A percentile compares a stretch with the other conserved stretches of the same genome.
phyloP scores from a whole-genome alignment of 1,284 basidiomycete genomes.

The Ustilago cynodontis region DNA sequence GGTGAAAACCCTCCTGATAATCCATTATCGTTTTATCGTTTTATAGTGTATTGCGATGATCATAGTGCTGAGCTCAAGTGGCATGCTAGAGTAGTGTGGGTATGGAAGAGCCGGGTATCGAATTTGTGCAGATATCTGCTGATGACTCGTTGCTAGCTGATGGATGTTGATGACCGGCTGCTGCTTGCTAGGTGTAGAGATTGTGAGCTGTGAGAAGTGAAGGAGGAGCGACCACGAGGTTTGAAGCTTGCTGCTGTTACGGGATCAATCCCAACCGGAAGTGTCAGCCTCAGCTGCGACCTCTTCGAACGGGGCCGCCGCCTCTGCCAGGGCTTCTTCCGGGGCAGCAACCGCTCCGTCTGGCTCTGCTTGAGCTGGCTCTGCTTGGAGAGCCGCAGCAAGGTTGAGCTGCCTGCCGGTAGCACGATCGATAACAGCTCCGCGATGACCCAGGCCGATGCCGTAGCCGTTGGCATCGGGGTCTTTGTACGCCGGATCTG shows the following conservation, averaged over 20 bases:
- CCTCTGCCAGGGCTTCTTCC: conserved; percentile 12
- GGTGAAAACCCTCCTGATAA: too few species aligned
- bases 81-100: too few species aligned
- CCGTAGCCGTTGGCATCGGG: conserved; percentile 34
- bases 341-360: neutral
- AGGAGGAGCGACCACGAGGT: neutral
- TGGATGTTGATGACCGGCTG: too few species aligned
- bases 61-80: too few species aligned
- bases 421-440: conserved; percentile 24
- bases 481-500: neutral
- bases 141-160: too few species aligned
- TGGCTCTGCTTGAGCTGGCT: neutral
- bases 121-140: too few species aligned
- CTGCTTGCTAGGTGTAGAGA: too few species aligned
- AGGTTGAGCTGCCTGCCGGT: conserved; percentile 38
- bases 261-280: conserved; percentile 1
- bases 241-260: neutral
- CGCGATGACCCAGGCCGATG: conserved; percentile 21
- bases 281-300: conserved; percentile 6
- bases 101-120: neutral
- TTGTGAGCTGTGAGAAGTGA: too few species aligned
- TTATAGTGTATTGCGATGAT: too few species aligned
- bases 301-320: neutral
- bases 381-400: conserved; percentile 25
- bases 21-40: too few species aligned